phyloP scores from a whole-genome alignment of 169 alveolate genomes.

The Cyclospora cayetanensis region DNA sequence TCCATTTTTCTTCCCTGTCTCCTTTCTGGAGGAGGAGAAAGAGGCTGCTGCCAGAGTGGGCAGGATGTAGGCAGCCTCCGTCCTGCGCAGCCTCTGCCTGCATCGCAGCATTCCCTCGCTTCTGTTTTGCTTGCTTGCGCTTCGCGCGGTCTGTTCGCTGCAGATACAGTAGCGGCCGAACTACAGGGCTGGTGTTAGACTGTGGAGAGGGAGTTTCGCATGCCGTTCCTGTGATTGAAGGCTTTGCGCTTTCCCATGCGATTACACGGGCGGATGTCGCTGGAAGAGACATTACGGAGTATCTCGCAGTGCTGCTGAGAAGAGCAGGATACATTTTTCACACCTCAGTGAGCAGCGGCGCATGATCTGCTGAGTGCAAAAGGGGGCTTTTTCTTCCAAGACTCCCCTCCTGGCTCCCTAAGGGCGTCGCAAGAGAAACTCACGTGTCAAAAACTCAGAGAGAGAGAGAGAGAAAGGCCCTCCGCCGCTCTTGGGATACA shows the following conservation, averaged over 20 bases:
- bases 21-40: too few species aligned
- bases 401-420: too few species aligned
- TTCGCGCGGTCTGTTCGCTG: background rate
- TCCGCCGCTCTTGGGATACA: too few species aligned
- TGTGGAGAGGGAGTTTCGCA: slow-evolving; percentile 99
- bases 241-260: slow-evolving; percentile 95
- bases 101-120: background rate
- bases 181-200: slow-evolving; percentile 98
- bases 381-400: too few species aligned
- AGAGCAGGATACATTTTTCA: slow-evolving; percentile 76
- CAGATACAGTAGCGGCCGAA: slow-evolving; percentile 96
- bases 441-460: too few species aligned
- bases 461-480: too few species aligned
- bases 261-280: slow-evolving; percentile 94
- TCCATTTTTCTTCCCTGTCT: background rate
- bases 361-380: too few species aligned
- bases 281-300: slow-evolving; percentile 96
- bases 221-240: slow-evolving; percentile 99
- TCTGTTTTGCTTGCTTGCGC: background rate
- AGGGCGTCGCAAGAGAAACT: too few species aligned
- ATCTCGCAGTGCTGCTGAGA: slow-evolving; percentile 65
- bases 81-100: background rate
- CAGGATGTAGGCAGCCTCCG: too few species aligned
- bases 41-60: too few species aligned
- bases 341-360: slow-evolving; percentile 70